Percentiles rank a stretch among this genome's conserved stretches.
phyloP scores from a whole-genome alignment of 352 stramenopile species.

The Aphanomyces cochlioides region DNA sequence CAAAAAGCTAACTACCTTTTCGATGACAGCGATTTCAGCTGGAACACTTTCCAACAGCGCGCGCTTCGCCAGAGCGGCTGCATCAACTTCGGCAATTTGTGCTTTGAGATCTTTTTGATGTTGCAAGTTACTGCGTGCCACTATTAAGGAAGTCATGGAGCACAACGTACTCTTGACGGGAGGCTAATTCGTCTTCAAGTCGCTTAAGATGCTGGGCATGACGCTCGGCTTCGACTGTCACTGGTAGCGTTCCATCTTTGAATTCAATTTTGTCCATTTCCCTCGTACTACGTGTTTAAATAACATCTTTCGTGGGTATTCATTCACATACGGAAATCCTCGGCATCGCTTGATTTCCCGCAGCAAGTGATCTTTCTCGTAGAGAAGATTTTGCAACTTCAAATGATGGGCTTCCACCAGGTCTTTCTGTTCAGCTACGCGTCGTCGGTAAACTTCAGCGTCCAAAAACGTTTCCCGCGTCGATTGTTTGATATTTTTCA shows the following conservation, averaged over 20 bases:
- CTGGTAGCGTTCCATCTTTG: conserved; percentile 46
- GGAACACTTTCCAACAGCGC: conserved; percentile 1
- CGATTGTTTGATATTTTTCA: conserved; percentile 51
- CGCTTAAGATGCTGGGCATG: conserved; percentile 65
- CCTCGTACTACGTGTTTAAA: conserved; percentile 41
- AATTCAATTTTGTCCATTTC: conserved; percentile 83
- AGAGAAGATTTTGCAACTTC: conserved; percentile 75
- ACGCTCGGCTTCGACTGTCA: conserved; percentile 46
- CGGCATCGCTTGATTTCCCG: conserved; percentile 70
- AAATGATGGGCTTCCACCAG: conserved; percentile 69
- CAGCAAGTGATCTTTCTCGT: conserved; percentile 78
- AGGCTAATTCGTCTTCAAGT: conserved; percentile 58
- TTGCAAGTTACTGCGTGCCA: neutral
- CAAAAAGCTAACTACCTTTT: conserved; percentile 1
- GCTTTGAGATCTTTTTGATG: conserved; percentile 11
- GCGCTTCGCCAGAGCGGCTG: neutral
- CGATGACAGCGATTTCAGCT: conserved; percentile 13
- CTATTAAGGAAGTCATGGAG: conserved; percentile 4
- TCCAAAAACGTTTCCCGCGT: conserved; percentile 67
- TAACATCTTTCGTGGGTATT: too few relatives aligned
- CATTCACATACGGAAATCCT: conserved; percentile 45
- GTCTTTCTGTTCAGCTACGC: conserved; percentile 71
- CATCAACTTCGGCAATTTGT: neutral
- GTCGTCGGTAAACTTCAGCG: conserved; percentile 55
- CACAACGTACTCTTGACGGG: conserved; percentile 48